A percentile compares a stretch with the other conserved stretches of the same genome.
phyloP scores from a whole-genome alignment of 805 yeast species.

The Pichia sporocuriosa region DNA sequence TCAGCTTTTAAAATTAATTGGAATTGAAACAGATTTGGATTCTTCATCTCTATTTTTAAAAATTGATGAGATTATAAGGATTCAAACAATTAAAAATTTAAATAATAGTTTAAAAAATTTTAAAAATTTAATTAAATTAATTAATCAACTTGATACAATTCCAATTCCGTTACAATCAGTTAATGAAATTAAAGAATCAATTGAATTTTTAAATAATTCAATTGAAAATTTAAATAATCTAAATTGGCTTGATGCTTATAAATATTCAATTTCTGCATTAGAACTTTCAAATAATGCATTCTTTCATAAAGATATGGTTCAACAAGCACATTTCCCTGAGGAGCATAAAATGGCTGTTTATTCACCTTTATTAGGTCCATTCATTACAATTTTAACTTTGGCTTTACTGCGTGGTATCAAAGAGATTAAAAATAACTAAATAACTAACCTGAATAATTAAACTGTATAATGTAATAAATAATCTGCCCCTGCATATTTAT shows the following conservation, averaged over 20 bases:
- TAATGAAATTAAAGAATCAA: conserved; percentile 46
- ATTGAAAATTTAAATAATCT: conserved; percentile 25
- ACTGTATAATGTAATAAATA: neutral
- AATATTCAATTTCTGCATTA: conserved; percentile 46
- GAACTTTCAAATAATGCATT: conserved; percentile 67
- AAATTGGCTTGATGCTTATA: conserved; percentile 33
- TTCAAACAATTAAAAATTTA: conserved; percentile 52
- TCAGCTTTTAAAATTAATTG: conserved; percentile 68
- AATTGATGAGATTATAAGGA: conserved; percentile 59
- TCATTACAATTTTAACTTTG: conserved; percentile 53
- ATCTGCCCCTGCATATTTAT: too few species aligned
- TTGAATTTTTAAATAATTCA: conserved; percentile 32
- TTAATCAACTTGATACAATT: conserved; percentile 65
- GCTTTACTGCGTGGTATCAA: conserved; percentile 42
- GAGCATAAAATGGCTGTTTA: conserved; percentile 95
- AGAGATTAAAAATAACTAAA: conserved; percentile 24
- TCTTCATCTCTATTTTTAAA: conserved; percentile 55
- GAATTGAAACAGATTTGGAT: conserved; percentile 50
- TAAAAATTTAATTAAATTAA: conserved; percentile 62
- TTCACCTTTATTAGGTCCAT: conserved; percentile 84
- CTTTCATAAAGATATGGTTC: conserved; percentile 91
- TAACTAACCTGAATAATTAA: neutral
- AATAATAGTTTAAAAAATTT: conserved; percentile 61
- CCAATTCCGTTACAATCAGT: conserved; percentile 75
- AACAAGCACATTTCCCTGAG: conserved; percentile 89